These are phyloP conservation scores for Trypanosoma platydactyli DNA, from an alignment of 208 protist species.

Conservation along the genomic window DNA sequence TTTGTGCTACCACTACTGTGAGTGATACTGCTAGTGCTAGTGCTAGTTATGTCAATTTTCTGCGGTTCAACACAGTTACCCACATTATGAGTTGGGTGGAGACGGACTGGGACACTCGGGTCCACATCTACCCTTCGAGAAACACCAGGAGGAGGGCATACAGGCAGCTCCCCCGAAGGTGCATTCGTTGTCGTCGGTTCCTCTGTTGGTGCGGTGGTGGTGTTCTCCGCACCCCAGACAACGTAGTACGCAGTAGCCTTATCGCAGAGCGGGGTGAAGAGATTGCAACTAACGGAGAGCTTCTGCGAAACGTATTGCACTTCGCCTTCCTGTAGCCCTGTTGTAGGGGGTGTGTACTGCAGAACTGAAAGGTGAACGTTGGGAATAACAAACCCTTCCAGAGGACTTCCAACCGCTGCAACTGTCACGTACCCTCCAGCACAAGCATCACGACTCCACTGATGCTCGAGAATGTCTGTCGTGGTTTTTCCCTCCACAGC, in stretches of 20 bases:
- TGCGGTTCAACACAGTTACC: conserved; percentile 24
- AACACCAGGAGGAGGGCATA: conserved; percentile 15
- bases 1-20: background rate
- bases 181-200: conserved; percentile 13
- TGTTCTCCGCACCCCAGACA: conserved; percentile 22
- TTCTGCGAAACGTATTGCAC: conserved; percentile 33
- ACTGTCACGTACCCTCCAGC: conserved; percentile 22
- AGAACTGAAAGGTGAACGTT: conserved; percentile 27
- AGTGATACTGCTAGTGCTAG: background rate
- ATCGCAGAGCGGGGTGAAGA: conserved; percentile 40
- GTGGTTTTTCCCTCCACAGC: conserved; percentile 31
- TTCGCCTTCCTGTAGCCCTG: conserved; percentile 26
- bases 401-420: background rate
- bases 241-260: conserved; percentile 43
- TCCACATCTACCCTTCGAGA: conserved; percentile 9
- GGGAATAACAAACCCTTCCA: conserved; percentile 12
- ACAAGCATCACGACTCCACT: conserved; percentile 5
- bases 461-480: conserved; percentile 7
- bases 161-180: conserved; percentile 9
- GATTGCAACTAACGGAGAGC: conserved; percentile 50
- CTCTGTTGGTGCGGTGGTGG: conserved; percentile 17
- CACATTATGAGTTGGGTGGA: conserved; percentile 21
- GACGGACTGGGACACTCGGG: background rate
- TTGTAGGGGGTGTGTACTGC: conserved; percentile 37
- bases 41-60: conserved; percentile 8